phyloP scores from a whole-genome alignment of 2,329 filamentous ascomycete genomes.

The Trichophyton benhamiae region DNA sequence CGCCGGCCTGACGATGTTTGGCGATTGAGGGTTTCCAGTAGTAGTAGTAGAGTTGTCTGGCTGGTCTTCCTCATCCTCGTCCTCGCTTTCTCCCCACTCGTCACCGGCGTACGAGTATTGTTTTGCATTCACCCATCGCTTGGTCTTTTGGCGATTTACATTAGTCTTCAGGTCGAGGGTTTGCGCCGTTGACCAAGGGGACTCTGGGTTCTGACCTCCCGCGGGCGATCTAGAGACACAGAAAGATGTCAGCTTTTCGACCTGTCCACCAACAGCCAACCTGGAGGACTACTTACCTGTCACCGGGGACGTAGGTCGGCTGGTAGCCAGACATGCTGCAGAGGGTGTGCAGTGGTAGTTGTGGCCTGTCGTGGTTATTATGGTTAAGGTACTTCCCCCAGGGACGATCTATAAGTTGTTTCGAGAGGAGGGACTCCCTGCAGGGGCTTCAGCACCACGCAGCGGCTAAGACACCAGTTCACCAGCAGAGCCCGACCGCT shows the following conservation, averaged over 20 bases:
- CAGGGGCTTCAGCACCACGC: background rate
- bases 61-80: constrained; percentile 41
- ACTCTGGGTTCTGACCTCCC: background rate
- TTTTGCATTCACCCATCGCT: constrained; percentile 90
- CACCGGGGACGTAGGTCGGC: constrained; percentile 6
- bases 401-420: background rate
- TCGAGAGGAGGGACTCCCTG: no score
- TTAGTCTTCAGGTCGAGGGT: constrained; percentile 57
- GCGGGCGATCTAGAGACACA: background rate
- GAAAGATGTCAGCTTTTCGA: background rate
- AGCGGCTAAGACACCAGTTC: background rate
- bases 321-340: constrained; percentile 9
- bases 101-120: constrained; percentile 79
- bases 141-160: constrained; percentile 77
- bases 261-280: background rate
- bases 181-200: background rate
- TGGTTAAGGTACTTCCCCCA: background rate
- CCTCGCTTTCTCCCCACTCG: constrained; percentile 67
- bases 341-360: background rate
- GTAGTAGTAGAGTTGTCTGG: constrained; percentile 10
- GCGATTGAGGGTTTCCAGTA: constrained; percentile 14
- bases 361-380: background rate
- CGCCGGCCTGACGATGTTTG: constrained; percentile 56
- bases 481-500: background rate
- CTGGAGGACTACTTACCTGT: constrained; percentile 3